Base-by-base conservation (phyloP, 441 rosid species). In the Breynia disticha region DNA sequence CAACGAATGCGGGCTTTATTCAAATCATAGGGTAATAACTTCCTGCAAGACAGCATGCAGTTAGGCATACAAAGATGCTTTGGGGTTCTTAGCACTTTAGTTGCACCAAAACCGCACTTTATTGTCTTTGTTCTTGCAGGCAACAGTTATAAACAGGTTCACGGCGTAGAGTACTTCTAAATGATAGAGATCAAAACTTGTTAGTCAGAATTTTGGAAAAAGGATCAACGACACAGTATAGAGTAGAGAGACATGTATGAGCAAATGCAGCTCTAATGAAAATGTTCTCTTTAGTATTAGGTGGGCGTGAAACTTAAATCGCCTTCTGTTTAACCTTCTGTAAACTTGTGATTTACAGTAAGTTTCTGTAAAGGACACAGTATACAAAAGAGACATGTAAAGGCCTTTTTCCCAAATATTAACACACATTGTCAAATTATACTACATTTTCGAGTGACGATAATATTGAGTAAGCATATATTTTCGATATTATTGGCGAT, bases 11-110 rank as follows among this genome's bases (percentile, higher is more conserved):
- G 37, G 16, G 21, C 54, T 1, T 41, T 60, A 24, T 37, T 46
- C 46, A 55, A 58, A 59, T 60, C 45, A 16, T 54, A 56, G 59
- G 59, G 44, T 62, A 37, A 37, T 22, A 19, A 8, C 41, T 19
- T 19, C 24, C 41, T 15, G 3, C 11, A 37, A 6, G 11, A 37
- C 6, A 37, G 41, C 41, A n/a, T n/a, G 35, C 35, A 2, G 35
- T 28, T 41, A 41, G 2, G n/a, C 44, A 11, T 41, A 41, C 44
- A 41, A 41, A 37, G 41, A 11, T 11, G 28, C 12, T 50, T 20
- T 1, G 21, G 8, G 17, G 51, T 48, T 21, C 22, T 48, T 24
- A 17, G 14, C 19, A 28, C 35, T 28, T 28, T 5, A 28, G 44
- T 41, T 41, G n/a, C 44, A 9, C 9, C 15, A 41, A 41, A 15